Evolutionary conservation across 2,329 filamentous ascomycete genomes (phyloP).

Genomic region (Claviceps sp.): DNA sequence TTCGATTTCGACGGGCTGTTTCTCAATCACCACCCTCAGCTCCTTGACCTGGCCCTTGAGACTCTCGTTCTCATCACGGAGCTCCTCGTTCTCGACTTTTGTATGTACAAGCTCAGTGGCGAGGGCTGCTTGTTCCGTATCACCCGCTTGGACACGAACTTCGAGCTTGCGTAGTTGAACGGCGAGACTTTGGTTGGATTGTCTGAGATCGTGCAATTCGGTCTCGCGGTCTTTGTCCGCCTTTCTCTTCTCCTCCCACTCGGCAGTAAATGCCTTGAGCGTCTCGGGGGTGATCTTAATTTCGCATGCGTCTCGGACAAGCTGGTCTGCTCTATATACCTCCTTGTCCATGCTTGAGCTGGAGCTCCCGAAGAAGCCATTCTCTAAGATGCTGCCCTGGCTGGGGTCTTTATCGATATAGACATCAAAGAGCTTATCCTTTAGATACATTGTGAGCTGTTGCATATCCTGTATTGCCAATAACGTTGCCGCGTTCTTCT

Average conservation of each 20-base stretch:
- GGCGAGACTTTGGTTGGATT: slow-evolving; percentile 53
- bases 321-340: slow-evolving; percentile 83
- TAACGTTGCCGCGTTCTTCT: slow-evolving; percentile 71
- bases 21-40: slow-evolving; percentile 74
- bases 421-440: slow-evolving; percentile 88
- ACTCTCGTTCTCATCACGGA: slow-evolving; percentile 81
- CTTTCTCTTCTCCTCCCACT: slow-evolving; percentile 90
- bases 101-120: slow-evolving; percentile 84
- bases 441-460: slow-evolving; percentile 75
- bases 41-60: slow-evolving; percentile 75
- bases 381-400: slow-evolving; percentile 84
- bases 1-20: slow-evolving; percentile 81
- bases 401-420: slow-evolving; percentile 94
- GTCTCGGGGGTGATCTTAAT: slow-evolving; percentile 74
- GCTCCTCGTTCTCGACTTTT: slow-evolving; percentile 85
- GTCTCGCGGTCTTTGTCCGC: slow-evolving; percentile 67
- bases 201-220: slow-evolving; percentile 63
- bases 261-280: slow-evolving; percentile 64
- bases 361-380: slow-evolving; percentile 91
- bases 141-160: slow-evolving; percentile 74
- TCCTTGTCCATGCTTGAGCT: slow-evolving; percentile 86
- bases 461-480: slow-evolving; percentile 85
- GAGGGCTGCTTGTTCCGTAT: slow-evolving; percentile 79
- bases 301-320: slow-evolving; percentile 84
- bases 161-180: slow-evolving; percentile 73